Conservation (phyloP, 2,329 filamentous ascomycete species). For the Cercospora brassicicola region DNA sequence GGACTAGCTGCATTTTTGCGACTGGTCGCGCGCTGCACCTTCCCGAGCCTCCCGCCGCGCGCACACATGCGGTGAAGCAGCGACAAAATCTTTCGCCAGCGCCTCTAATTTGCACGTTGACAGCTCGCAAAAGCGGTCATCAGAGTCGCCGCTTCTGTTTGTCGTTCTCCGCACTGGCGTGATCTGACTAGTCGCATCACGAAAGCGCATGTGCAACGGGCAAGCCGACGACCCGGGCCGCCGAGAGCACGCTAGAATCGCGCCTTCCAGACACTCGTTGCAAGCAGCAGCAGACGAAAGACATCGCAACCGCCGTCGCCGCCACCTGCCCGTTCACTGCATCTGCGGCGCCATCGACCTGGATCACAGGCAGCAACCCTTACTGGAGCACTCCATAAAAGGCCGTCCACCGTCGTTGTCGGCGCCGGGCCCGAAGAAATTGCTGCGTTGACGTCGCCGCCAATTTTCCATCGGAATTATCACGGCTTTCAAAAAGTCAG, state of each 20-base stretch:
- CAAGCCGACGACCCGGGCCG: neutral
- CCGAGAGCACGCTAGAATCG: neutral
- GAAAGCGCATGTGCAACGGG: neutral
- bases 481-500: conserved; percentile 9
- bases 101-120: neutral
- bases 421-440: neutral
- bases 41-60: conserved; percentile 2
- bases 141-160: neutral
- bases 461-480: conserved; percentile 9
- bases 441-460: conserved; percentile 6
- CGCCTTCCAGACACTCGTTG: neutral
- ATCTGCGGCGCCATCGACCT: neutral
- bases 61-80: conserved; percentile 17
- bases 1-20: conserved; percentile 11
- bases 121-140: neutral
- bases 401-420: neutral
- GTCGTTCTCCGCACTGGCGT: neutral
- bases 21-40: conserved; percentile 9
- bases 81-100: conserved; percentile 4
- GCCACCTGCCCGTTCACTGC: neutral
- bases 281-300: neutral
- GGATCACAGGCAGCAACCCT: neutral
- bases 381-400: neutral
- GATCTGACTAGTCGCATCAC: neutral
- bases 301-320: neutral